These are phyloP conservation scores for Tuber indicum DNA, from an alignment of 495 filamentous ascomycete species.

Conservation along the genomic window DNA sequence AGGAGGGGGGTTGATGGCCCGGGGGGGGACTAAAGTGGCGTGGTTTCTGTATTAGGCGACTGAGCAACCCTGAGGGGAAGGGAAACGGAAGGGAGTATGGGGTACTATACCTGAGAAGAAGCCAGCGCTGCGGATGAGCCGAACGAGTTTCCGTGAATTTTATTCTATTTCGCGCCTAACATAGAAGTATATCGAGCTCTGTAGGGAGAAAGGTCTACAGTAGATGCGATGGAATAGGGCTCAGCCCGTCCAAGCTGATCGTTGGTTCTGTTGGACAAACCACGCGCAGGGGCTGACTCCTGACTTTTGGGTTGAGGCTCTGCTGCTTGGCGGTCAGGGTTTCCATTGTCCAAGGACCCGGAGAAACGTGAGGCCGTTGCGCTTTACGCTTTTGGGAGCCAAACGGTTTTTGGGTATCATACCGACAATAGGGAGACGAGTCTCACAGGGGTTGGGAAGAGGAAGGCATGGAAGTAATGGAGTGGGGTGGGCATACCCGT, in stretches of 20 bases:
- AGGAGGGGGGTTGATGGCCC: conserved; percentile 1
- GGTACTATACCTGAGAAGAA: neutral
- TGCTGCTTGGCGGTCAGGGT: neutral
- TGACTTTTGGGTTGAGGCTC: neutral
- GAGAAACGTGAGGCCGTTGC: neutral
- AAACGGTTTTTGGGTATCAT: too few relatives aligned
- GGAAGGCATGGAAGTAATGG: neutral
- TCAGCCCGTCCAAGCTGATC: neutral
- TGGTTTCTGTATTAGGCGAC: neutral
- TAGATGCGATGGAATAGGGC: neutral
- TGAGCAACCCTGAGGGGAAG: neutral
- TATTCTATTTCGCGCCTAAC: neutral
- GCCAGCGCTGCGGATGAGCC: neutral
- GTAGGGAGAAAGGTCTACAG: neutral
- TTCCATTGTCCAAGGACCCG: neutral
- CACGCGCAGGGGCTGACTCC: neutral
- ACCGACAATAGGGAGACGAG: too few relatives aligned
- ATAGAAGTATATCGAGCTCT: neutral
- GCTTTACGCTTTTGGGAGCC: neutral
- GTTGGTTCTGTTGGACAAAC: neutral
- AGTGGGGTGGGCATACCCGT: too few relatives aligned
- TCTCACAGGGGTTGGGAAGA: neutral
- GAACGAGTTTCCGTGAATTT: neutral
- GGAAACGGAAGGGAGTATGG: neutral
- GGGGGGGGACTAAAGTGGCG: neutral